Base-by-base conservation (phyloP, 768 basidiomycete species). In the Rhizopogon vesiculosus region DNA sequence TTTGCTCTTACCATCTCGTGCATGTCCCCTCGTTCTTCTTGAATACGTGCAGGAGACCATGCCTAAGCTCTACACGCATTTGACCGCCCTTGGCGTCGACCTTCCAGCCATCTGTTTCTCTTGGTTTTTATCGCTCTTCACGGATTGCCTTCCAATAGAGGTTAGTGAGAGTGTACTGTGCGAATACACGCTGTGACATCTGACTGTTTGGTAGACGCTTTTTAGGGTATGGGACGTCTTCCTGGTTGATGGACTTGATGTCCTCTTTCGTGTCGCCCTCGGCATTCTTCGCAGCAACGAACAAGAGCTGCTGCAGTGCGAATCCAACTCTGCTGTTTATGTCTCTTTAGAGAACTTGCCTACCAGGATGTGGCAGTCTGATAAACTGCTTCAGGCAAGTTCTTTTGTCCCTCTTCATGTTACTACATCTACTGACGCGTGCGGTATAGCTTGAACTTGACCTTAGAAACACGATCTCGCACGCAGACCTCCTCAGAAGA, bases 201-300 rank as follows among this genome's bases (percentile, higher is more conserved):
- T 41, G 45, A 33, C 25, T 53, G 12, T 40, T 15, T 45, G 13
- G 43, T 52, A 94, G 92, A 98, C 95, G 0, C 75, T 98, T 41
- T 95, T 98, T 72, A 78, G 96, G 49, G 86, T 98, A 6, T 98
- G 97, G 95, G 96, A 99, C 63, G 79, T 97, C 18, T 91, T 98
- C 71, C 83, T 98, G 55, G 85, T 95, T 2, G 93, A 97, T 64
- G 96, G 96, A 1, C 76, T 93, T 25, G 93, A 95, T 61, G 89
- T 93, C 5, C 78, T 96, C 16, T 94, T 94, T 72, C 86, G 95
- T n/a, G 71, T 95, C 45, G 93, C 94, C 0, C 76, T 98, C 42
- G 88, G 85, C 18, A 92, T 98, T 42, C 77, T 99, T 49, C 87
- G 87, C 55, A 80, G 77, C 56, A 91, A 91, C 69, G 92, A 96